Base-by-base conservation (phyloP, 2,329 filamentous ascomycete genomes). In the Clarireedia sp. region DNA sequence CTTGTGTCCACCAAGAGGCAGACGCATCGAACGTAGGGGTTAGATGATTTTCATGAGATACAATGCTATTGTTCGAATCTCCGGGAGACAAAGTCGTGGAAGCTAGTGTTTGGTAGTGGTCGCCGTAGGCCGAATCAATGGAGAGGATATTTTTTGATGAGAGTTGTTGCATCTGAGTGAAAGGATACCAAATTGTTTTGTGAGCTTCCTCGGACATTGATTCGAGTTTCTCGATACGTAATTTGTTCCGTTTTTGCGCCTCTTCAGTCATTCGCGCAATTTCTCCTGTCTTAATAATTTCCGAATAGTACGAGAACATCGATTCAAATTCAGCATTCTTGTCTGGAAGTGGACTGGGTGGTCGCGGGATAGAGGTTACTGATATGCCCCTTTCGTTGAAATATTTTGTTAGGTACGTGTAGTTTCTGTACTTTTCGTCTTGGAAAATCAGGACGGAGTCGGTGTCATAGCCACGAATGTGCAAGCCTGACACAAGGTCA, bases 1-100 rank as follows among this genome's bases (percentile, higher is more conserved):
- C 89, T 70, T 95, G 90, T 0, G 89, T 95, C 89, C 90, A 95
- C 89, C 90, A 95, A 0, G 88, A 92, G 1, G 89, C 89, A 0
- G 89, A 94, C 2, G 86, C 89, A 63, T 95, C 90, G 54, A 94
- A 90, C 0, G 86, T 85, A 1, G 87, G 78, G 46, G 76, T 77
- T 0, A 89, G 70, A 3, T 82, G 65, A 6, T 72, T 63, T 5
- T 64, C 48, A 55, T 51, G 21, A 10, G 10, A 4, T 23, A 5
- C 43, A n/a, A 45, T 38, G 23, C 29, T 29, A 12, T 48, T 8
- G 19, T 23, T 23, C 5, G 44, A 24, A 14, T 14, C 19, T 26
- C 5, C 10, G 38, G 26, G 2, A 1, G 19, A 23, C 57, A 40
- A 41, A 21, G 55, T 60, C 23, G 62, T 17, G 40, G 12, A 49